Conservation (phyloP, 192 early-diverging fungal species). For the Podila horticola region DNA sequence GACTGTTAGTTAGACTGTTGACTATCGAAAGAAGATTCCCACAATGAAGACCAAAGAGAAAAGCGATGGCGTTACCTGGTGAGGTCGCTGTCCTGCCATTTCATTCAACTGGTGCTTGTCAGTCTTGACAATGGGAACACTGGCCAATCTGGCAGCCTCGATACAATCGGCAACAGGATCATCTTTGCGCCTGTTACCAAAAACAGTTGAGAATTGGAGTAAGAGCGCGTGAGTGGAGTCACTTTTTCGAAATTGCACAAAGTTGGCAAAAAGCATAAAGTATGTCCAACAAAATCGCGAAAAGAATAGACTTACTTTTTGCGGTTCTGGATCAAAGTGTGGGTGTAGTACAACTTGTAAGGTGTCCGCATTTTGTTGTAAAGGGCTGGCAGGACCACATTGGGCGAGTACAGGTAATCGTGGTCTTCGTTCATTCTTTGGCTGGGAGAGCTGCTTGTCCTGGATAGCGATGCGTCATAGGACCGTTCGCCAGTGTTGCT, state of each 20-base stretch:
- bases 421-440: slow-evolving; percentile 9
- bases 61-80: slow-evolving; percentile 49
- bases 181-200: slow-evolving; percentile 4
- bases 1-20: too few relatives aligned
- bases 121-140: slow-evolving; percentile 30
- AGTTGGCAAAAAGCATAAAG: neutral
- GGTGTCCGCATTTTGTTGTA: slow-evolving; percentile 17
- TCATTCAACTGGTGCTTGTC: slow-evolving; percentile 60
- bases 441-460: neutral
- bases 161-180: slow-evolving; percentile 40
- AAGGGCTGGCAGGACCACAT: slow-evolving; percentile 34
- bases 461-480: slow-evolving; percentile 8
- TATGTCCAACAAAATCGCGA: neutral
- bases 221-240: neutral
- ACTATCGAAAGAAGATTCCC: neutral
- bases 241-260: too few relatives aligned
- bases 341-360: slow-evolving; percentile 22
- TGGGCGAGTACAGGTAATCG: slow-evolving; percentile 47
- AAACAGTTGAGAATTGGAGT: neutral
- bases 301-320: slow-evolving; percentile 20
- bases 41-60: neutral
- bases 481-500: neutral
- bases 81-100: slow-evolving; percentile 57
- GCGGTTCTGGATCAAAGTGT: slow-evolving; percentile 22
- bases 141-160: neutral